Evolutionary conservation across 768 basidiomycete genomes (phyloP), one percentile per base, ranked within the genome.

Genomic region (Stropharia rugosoannulata): DNA sequence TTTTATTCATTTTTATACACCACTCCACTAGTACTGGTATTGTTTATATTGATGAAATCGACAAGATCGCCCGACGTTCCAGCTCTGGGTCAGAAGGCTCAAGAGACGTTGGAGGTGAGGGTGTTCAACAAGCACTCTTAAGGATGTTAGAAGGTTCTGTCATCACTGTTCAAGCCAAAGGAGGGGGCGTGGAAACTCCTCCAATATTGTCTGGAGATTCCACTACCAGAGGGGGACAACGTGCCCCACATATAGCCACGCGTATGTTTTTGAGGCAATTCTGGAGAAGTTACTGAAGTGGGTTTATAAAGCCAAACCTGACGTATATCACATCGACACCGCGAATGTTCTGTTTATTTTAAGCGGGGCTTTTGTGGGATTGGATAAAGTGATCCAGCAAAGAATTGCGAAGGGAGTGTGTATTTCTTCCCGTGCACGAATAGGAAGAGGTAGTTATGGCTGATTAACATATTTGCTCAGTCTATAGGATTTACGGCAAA

Each of bases 11-110:
- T 19, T 22, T 42, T 29, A 7, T 45, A 46, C n/a, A 56, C 38
- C 42, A 46, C 32, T 22, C 22, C 32, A 45, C 39, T 61, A 95
- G 93, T 66, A 86, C 86, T 68, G 95, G 95, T 5, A 97, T 98
- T 58, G 87, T 98, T 32, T 96, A 96, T 66, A 95, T 98, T 45
- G 96, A 98, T 64, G 96, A 98, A 73, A 77, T 95, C 1, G 96
- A 98, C 74, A 98, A 98, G 74, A 86, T 97, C 56, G 89, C 93
- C 12, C 81, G 84, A 47, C 88, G 83, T 63, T 67, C 77, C 5
- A 68, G 80, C 42, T 72, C 74, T 19, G 87, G 88, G 4, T 75
- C 77, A 27, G 90, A 91, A 60, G 84, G 86, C 3, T 83, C 87
- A 5, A 80, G 90, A 61, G 95, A 98, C 68, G 95, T 98, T 1